These are phyloP conservation scores for Leucocoprinus leucothites DNA, from an alignment of 768 basidiomycete species.

Conservation along the genomic window DNA sequence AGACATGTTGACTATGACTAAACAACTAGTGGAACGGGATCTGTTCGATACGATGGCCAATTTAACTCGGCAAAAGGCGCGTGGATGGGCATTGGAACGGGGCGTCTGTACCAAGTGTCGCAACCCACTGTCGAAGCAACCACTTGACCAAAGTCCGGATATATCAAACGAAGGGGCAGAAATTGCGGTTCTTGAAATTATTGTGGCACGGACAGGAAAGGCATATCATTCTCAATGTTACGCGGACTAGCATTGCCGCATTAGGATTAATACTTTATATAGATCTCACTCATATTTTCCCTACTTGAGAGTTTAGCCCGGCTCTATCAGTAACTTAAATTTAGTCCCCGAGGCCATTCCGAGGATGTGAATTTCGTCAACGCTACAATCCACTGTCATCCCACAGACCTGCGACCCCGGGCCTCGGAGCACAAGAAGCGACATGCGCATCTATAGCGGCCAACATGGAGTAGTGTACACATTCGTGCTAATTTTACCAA, in stretches of 20 bases:
- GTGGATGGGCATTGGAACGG: slow-evolving; percentile 60
- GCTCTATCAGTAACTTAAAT: no score
- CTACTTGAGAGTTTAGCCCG: neutral
- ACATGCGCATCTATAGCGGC: no score
- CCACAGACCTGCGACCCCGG: no score
- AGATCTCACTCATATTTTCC: neutral
- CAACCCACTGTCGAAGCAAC: slow-evolving; percentile 32
- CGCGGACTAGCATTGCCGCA: slow-evolving; percentile 14
- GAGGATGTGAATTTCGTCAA: no score
- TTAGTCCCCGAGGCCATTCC: no score
- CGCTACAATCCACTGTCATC: no score
- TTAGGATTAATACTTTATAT: neutral
- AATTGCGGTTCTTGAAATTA: slow-evolving; percentile 27
- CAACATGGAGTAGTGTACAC: no score
- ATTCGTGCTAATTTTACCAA: no score
- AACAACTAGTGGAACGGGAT: slow-evolving; percentile 77
- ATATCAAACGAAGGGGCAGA: slow-evolving; percentile 9
- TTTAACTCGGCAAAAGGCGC: slow-evolving; percentile 50
- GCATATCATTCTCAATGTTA: slow-evolving; percentile 52
- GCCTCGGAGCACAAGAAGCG: no score
- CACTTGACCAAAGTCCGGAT: neutral
- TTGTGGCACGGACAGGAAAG: slow-evolving; percentile 56
- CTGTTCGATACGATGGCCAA: slow-evolving; percentile 71
- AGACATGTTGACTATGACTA: slow-evolving; percentile 84
- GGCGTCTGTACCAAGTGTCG: slow-evolving; percentile 53